Evolutionary conservation across 2,329 filamentous ascomycete genomes (phyloP), one percentile per base, ranked within the genome.

Genomic region (Ciborinia camelliae): DNA sequence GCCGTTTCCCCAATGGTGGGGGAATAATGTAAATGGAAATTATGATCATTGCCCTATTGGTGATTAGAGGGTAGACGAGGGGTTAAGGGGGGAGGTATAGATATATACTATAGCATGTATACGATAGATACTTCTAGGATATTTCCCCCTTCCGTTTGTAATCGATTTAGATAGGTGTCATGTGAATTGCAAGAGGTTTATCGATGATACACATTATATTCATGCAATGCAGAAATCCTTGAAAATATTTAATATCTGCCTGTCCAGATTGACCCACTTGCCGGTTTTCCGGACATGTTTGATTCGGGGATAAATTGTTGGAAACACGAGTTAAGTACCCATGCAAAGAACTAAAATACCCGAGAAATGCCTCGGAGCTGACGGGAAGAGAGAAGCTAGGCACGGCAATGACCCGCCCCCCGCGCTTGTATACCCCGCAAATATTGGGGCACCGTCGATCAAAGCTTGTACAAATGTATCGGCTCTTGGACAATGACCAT

Each of bases 1-100:
- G 48, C 70, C 75, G 0, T 79, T 80, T 47, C 78, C 66, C 8
- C 6, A 6, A 1, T 62, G 59, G 59, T 62, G 59, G 59, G 59
- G 59, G 3, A 62, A 62, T 30, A 73, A 74, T 53, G 39, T 64
- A 4, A 61, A 69, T 32, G 71, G 71, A 8, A 70, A 73, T 59
- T 69, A 69, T 41, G 71, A 72, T 61, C 64, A 71, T n/a, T 72
- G 71, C 58, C 71, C 71, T n/a, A 43, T 53, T 30, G 35, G 20
- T 14, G 59, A 62, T 4, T 62, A 62, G 23, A 35, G 9, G 10
- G n/a, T 20, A 14, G 5, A 10, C 18, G 3, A 9, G 15, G 30
- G n/a, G 5, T 18, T 26, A 7, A 9, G 15, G 30, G 15, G 41
- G 41, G 41, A 47, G n/a, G 7, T n/a, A n/a, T n/a, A n/a, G n/a